Evolutionary conservation across 2,329 filamentous ascomycete species (phyloP).

Genomic region (Didymella glomerata): DNA sequence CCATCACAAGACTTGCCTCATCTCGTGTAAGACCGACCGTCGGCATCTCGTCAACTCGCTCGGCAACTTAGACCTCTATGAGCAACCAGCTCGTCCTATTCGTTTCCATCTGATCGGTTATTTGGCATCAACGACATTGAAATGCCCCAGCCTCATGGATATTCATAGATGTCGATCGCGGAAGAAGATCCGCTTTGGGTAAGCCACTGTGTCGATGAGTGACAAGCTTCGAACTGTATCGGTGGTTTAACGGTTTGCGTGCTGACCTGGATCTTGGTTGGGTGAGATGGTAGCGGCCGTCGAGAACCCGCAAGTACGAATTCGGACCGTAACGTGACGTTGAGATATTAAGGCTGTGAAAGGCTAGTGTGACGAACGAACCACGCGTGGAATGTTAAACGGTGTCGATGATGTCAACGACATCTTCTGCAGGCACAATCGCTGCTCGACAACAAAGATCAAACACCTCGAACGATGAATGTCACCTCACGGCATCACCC

Average conservation of each 20-base stretch:
- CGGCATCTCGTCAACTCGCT: constrained; percentile 1
- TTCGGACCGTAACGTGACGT: constrained; percentile 13
- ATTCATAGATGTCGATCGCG: constrained; percentile 20
- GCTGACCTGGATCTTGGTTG: constrained; percentile 13
- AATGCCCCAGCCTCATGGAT: constrained; percentile 13
- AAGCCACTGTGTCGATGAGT: constrained; percentile 4
- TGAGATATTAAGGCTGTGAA: background rate
- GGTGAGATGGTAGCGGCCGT: constrained; percentile 13
- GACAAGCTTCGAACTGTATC: constrained; percentile 20
- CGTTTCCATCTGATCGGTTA: constrained; percentile 1
- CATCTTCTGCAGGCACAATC: background rate
- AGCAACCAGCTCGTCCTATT: background rate
- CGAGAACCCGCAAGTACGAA: constrained; percentile 7
- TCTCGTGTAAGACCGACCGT: constrained; percentile 1
- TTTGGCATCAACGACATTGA: constrained; percentile 9
- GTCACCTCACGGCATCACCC: background rate
- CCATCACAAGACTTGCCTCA: background rate
- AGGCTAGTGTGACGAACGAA: constrained; percentile 3
- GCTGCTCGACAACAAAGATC: background rate
- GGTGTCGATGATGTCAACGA: background rate
- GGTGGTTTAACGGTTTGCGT: constrained; percentile 24
- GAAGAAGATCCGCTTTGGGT: constrained; percentile 17
- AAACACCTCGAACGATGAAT: background rate
- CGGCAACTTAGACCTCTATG: background rate
- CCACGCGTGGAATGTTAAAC: background rate